Conservation (phyloP, 306 rosid genomes). For the Gleditsia sinensis region DNA sequence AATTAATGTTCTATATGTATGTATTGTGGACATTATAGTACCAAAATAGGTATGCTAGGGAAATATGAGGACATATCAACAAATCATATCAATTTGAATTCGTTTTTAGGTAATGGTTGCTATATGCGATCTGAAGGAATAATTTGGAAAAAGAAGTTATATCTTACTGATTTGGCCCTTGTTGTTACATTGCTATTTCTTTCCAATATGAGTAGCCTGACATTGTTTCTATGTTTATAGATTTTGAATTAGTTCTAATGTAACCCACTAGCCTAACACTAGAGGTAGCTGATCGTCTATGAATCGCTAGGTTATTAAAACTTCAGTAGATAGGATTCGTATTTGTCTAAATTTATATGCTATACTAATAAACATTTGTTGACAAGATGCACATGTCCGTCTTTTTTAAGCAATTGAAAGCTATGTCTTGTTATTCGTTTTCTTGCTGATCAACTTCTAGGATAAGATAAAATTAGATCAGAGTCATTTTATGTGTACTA, state of each 20-base stretch:
- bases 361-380: background rate
- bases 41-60: background rate
- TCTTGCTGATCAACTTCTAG: background rate
- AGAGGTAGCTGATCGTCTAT: background rate
- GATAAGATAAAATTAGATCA: background rate
- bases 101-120: background rate
- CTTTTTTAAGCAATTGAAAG: background rate
- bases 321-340: background rate
- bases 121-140: background rate
- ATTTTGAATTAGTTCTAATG: background rate
- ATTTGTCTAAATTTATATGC: background rate
- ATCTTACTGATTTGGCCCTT: background rate
- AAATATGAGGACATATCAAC: background rate
- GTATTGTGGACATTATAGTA: background rate
- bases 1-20: background rate
- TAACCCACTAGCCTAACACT: background rate
- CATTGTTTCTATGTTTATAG: background rate
- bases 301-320: background rate
- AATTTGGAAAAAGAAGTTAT: background rate
- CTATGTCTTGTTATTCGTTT: background rate
- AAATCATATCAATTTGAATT: background rate
- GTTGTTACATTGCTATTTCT: background rate
- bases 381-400: background rate
- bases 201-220: background rate
- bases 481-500: background rate